Percentiles rank a stretch among this genome's conserved stretches.
These are phyloP conservation scores for Coccomyxa subellipsoidea DNA, from an alignment of 163 green algal genomes.

Conservation along the genomic window DNA sequence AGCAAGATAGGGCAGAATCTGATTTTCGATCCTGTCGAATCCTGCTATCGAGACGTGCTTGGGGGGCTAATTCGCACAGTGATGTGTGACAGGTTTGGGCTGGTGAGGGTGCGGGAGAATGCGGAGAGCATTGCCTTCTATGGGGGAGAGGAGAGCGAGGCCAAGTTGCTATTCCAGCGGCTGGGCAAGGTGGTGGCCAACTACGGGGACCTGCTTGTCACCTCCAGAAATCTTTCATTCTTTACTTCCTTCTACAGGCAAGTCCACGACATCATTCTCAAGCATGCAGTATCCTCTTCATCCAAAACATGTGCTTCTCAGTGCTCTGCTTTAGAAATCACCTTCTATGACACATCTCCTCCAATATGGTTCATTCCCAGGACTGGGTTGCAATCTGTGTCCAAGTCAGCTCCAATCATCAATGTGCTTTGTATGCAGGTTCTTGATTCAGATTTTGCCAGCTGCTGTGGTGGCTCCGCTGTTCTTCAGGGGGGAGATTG, in stretches of 20 bases:
- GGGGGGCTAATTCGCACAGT: too few species aligned
- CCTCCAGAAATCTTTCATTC: conserved; percentile 91
- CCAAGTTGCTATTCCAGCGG: conserved; percentile 50
- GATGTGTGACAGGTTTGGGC: conserved; percentile 52
- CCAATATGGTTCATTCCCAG: too few species aligned
- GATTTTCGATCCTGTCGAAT: too few species aligned
- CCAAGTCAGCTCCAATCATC: too few species aligned
- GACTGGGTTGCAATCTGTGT: too few species aligned
- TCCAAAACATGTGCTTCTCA: too few species aligned
- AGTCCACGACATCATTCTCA: background rate
- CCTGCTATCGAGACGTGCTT: too few species aligned
- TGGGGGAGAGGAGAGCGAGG: conserved; percentile 79
- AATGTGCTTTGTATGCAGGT: conserved; percentile 36
- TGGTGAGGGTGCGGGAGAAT: conserved; percentile 92
- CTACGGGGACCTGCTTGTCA: conserved; percentile 75
- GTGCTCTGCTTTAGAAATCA: too few species aligned
- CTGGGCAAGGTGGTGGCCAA: conserved; percentile 74
- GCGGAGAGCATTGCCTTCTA: conserved; percentile 96
- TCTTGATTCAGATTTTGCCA: conserved; percentile 78
- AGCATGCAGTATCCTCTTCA: too few species aligned
- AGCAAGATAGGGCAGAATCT: too few species aligned
- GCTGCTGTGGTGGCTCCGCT: conserved; percentile 84
- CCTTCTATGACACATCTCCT: too few species aligned
- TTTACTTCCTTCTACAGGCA: conserved; percentile 92
- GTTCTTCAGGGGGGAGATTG: conserved; percentile 92